These are phyloP conservation scores for Ruellia speciosa DNA, from an alignment of 305 asterid species.

Conservation along the genomic window DNA sequence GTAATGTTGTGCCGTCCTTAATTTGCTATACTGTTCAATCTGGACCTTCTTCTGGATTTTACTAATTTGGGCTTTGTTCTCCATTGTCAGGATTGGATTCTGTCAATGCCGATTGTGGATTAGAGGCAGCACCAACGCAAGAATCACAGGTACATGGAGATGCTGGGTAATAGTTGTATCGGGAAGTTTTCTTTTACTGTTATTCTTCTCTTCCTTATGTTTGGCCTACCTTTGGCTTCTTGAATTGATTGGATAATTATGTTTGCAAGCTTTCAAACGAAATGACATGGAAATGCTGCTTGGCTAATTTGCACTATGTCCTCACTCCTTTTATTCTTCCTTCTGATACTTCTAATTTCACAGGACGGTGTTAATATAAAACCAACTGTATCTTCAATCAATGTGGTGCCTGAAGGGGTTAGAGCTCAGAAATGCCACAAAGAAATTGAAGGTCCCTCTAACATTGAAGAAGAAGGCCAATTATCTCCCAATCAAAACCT, in stretches of 20 bases:
- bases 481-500: slow-evolving; percentile 54
- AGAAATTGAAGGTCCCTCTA: slow-evolving; percentile 32
- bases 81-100: slow-evolving; percentile 32
- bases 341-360: too few relatives aligned
- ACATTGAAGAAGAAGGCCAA: slow-evolving; percentile 62
- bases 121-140: slow-evolving; percentile 26
- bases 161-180: slow-evolving; percentile 13
- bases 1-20: slow-evolving; percentile 21
- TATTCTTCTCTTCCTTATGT: slow-evolving; percentile 15
- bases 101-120: slow-evolving; percentile 30
- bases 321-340: slow-evolving; percentile 15
- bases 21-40: slow-evolving; percentile 16
- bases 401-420: slow-evolving; percentile 27
- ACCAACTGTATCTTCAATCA: slow-evolving; percentile 28
- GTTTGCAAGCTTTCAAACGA: too few relatives aligned
- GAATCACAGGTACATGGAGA: slow-evolving; percentile 51
- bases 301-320: slow-evolving; percentile 14
- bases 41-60: slow-evolving; percentile 13
- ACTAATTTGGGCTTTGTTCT: slow-evolving; percentile 28
- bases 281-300: slow-evolving; percentile 8
- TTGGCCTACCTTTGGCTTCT: slow-evolving; percentile 4
- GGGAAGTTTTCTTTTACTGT: slow-evolving; percentile 7
- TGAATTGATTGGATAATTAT: slow-evolving; percentile 3
- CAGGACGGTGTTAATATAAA: slow-evolving; percentile 42
- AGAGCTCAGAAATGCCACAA: slow-evolving; percentile 30